Evolutionary conservation across 2,329 filamentous ascomycete genomes (phyloP), one percentile per base, ranked within the genome.

Genomic region (Rachicladosporium sp.): DNA sequence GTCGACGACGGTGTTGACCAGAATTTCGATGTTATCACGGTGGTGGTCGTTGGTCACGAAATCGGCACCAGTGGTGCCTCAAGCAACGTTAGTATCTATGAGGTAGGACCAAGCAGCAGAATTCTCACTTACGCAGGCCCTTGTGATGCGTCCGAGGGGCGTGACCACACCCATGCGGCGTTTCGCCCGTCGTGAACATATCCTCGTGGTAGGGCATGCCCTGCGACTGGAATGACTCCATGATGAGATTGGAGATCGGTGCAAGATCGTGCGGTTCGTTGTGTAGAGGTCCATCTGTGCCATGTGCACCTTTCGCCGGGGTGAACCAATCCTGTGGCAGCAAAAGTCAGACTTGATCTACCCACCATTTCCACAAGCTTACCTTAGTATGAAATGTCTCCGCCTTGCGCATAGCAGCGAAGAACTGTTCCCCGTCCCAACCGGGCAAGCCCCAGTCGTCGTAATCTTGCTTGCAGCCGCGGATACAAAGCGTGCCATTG

Each of bases 141-240:
- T 70, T 61, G 38, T 68, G 62, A 2, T 72, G 69, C 2, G 71
- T 74, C 44, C 72, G 60, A 9, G 68, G 62, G 1, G 57, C 69
- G 52, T 76, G 72, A 2, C 73, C 73, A 46, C 72, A 76, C 1
- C 71, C 73, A 37, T 74, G 67, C 1, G 71, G 55, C 12, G 64
- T 66, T 23, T 68, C 61, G 11, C 70, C 69, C 7, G 46, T 43
- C 29, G 42, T 50, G 41, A 55, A 55, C 49, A 55, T 53, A 37
- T 55, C 52, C n/a, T 47, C 48, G 8, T 42, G 38, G 29, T 50
- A 54, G 7, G 47, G 46, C 5, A 55, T 44, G 4, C 51, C 52
- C 15, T 50, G 44, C 2, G 44, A 47, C 31, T 54, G 44, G 43
- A 48, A 52, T 4, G 48, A 48, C 35, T 55, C 45, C 27, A 55